A percentile compares a stretch with the other conserved stretches of the same genome.
phyloP scores from a whole-genome alignment of 192 early-diverging fungal genomes.

The Cetraspora pellucida region DNA sequence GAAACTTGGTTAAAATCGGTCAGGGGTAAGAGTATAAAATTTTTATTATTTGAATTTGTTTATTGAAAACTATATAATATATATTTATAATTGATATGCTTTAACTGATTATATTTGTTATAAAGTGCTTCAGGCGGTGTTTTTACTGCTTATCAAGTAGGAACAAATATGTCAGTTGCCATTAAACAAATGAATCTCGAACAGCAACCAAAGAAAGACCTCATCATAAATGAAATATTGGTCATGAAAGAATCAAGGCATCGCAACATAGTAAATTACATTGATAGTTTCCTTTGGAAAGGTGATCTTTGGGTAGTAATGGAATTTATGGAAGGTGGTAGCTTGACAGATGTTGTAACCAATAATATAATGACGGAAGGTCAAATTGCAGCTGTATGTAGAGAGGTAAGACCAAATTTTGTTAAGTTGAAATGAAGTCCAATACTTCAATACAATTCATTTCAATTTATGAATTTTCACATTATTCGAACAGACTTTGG shows the following conservation, averaged over 20 bases:
- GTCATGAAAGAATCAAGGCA: conserved; percentile 86
- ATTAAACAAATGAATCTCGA: conserved; percentile 98
- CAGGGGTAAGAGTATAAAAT: conserved; percentile 67
- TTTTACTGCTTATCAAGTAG: conserved; percentile 78
- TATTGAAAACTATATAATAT: not conserved
- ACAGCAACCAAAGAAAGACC: conserved; percentile 94
- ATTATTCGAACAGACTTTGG: conserved; percentile 54
- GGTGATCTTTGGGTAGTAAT: conserved; percentile 89
- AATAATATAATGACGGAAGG: conserved; percentile 75
- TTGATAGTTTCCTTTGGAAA: conserved; percentile 75
- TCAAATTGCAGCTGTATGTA: conserved; percentile 81
- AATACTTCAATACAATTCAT: not conserved
- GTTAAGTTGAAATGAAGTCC: not conserved
- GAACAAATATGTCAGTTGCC: conserved; percentile 72
- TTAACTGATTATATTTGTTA: conserved; percentile 3
- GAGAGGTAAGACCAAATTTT: conserved; percentile 49
- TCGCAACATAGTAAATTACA: conserved; percentile 83
- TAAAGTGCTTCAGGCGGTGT: conserved; percentile 89
- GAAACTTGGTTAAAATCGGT: conserved; percentile 87
- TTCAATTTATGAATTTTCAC: conserved; percentile 8
- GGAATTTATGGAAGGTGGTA: conserved; percentile 92
- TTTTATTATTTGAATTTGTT: not conserved
- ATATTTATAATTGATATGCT: conserved; percentile 14
- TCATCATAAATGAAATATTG: conserved; percentile 93
- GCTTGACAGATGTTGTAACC: conserved; percentile 82